Conservation (phyloP, 108 stramenopile species). For the Fragilariopsis cylindrus region DNA sequence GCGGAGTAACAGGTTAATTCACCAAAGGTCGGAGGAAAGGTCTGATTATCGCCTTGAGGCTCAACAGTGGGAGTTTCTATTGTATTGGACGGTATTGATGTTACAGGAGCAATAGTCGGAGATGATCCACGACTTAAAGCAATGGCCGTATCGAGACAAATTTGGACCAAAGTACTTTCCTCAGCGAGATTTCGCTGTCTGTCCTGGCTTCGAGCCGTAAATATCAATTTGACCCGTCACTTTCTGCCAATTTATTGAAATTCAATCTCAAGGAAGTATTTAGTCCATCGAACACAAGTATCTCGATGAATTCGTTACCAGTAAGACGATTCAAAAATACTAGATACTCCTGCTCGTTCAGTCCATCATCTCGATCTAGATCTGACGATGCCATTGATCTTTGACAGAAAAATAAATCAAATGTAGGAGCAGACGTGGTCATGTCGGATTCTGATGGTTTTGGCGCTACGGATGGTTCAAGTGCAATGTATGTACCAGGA, state of each 20-base stretch:
- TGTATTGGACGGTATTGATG: background rate
- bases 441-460: background rate
- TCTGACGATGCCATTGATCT: constrained; percentile 36
- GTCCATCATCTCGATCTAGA: constrained; percentile 21
- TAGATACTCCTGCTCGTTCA: constrained; percentile 42
- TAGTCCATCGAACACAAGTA: constrained; percentile 19
- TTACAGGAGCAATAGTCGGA: background rate
- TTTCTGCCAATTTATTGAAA: constrained; percentile 30
- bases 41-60: background rate
- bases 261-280: constrained; percentile 27
- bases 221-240: constrained; percentile 36
- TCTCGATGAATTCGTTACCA: constrained; percentile 8
- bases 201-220: constrained; percentile 35
- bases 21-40: constrained; percentile 7
- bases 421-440: constrained; percentile 22
- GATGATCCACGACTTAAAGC: constrained; percentile 17
- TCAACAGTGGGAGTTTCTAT: background rate
- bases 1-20: constrained; percentile 5
- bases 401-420: constrained; percentile 22
- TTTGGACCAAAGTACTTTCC: constrained; percentile 14
- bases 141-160: constrained; percentile 32
- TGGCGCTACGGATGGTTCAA: constrained; percentile 11
- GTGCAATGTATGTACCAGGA: constrained; percentile 4
- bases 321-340: constrained; percentile 41
- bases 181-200: constrained; percentile 16